phyloP scores from a whole-genome alignment of 345 rosid genomes.

The Chamaenerion angustifolium region DNA sequence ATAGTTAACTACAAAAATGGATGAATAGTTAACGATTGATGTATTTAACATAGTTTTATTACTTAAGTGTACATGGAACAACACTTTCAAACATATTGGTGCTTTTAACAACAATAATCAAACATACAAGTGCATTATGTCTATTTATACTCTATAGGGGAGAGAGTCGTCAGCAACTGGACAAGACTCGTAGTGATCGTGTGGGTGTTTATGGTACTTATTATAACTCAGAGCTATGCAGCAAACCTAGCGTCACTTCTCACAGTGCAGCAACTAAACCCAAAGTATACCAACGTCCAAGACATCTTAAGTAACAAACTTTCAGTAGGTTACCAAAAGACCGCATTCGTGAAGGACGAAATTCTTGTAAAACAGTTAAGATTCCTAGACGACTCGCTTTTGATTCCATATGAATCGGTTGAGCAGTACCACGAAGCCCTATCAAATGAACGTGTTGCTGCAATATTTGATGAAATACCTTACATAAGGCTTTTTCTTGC shows the following conservation, averaged over 20 bases:
- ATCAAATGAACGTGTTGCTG: conserved; percentile 19
- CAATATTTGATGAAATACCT: conserved; percentile 33
- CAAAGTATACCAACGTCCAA: conserved; percentile 20
- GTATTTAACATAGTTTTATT: no score
- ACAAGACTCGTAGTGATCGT: conserved; percentile 31
- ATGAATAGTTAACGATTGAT: no score
- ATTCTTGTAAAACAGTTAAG: conserved; percentile 13
- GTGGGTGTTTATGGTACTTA: conserved; percentile 58
- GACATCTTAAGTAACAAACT: conserved; percentile 23
- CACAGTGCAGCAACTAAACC: conserved; percentile 37
- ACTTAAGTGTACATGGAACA: no score
- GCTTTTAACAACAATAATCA: no score
- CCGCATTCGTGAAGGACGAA: conserved; percentile 22
- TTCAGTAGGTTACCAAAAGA: conserved; percentile 24
- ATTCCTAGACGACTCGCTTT: conserved; percentile 12
- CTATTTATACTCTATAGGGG: conserved; percentile 20
- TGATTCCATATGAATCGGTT: not conserved
- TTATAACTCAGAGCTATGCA: conserved; percentile 58
- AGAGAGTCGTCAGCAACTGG: conserved; percentile 40
- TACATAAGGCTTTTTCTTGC: conserved; percentile 26
- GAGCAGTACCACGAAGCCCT: conserved; percentile 28
- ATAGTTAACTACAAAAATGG: no score
- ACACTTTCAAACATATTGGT: no score
- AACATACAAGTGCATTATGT: no score
- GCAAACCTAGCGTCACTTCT: conserved; percentile 53